Evolutionary conservation across 2,329 filamentous ascomycete species (phyloP).

Genomic region (Aureobasidium sp.): DNA sequence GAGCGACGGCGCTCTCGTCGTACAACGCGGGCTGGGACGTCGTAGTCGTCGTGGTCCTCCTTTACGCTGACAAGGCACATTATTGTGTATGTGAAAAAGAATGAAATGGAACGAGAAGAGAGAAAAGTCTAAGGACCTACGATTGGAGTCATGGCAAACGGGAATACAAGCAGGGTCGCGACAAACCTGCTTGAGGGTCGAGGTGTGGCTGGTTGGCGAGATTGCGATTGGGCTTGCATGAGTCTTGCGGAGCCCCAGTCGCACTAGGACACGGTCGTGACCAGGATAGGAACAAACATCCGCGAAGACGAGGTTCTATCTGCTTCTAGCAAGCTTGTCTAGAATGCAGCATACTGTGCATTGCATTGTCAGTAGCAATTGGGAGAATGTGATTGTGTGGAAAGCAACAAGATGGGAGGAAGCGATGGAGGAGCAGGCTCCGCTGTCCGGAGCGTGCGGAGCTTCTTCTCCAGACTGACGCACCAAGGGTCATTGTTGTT

Average conservation of each 20-base stretch:
- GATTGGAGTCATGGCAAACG: neutral
- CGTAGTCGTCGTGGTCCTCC: slow-evolving; percentile 33
- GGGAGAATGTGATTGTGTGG: neutral
- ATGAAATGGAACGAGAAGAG: neutral
- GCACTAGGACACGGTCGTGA: neutral
- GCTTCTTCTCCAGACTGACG: slow-evolving; percentile 9
- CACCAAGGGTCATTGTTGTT: neutral
- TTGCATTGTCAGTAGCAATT: neutral
- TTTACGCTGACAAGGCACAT: slow-evolving; percentile 44
- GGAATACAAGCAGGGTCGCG: neutral
- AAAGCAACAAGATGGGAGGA: neutral
- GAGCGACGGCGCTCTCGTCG: slow-evolving; percentile 27
- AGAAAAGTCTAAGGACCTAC: neutral
- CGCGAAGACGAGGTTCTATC: neutral
- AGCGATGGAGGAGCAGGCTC: neutral
- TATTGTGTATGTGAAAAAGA: neutral
- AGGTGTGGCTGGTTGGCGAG: slow-evolving; percentile 14
- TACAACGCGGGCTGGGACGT: slow-evolving; percentile 28
- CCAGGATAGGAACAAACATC: neutral
- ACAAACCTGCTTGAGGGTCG: slow-evolving; percentile 1
- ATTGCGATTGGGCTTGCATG: slow-evolving; percentile 13
- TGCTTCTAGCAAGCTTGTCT: neutral
- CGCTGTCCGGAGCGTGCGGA: slow-evolving; percentile 4
- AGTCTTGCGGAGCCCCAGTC: neutral
- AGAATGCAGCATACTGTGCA: neutral